These are phyloP conservation scores for Mycocentrospora acerina DNA, from an alignment of 2,329 filamentous ascomycete species.

Conservation along the genomic window DNA sequence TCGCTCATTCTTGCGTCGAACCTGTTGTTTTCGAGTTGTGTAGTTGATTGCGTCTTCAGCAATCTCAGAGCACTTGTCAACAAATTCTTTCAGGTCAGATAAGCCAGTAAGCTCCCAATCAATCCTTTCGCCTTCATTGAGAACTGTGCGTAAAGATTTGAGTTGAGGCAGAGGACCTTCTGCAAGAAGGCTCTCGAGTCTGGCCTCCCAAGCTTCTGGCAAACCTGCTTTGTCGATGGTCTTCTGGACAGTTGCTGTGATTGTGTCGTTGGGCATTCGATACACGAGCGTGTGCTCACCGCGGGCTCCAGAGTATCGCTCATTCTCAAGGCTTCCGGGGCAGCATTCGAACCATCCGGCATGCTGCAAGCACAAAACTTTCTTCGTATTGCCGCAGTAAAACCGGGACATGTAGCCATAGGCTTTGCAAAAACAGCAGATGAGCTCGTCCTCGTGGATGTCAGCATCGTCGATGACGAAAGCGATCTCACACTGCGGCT, in stretches of 20 bases:
- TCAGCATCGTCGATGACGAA: slow-evolving; percentile 60
- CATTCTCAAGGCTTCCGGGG: slow-evolving; percentile 59
- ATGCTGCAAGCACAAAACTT: slow-evolving; percentile 79
- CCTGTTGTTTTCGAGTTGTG: slow-evolving; percentile 96
- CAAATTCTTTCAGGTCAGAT: slow-evolving; percentile 79
- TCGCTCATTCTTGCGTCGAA: slow-evolving; percentile 91
- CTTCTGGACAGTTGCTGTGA: slow-evolving; percentile 68
- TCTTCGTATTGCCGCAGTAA: slow-evolving; percentile 78
- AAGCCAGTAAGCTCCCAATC: slow-evolving; percentile 85
- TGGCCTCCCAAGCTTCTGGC: slow-evolving; percentile 87
- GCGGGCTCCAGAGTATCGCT: slow-evolving; percentile 60
- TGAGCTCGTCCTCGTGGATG: slow-evolving; percentile 87
- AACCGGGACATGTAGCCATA: slow-evolving; percentile 91
- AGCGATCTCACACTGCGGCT: slow-evolving; percentile 30
- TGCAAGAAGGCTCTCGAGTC: slow-evolving; percentile 80
- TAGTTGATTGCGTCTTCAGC: slow-evolving; percentile 96
- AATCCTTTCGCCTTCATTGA: slow-evolving; percentile 95
- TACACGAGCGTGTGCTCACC: slow-evolving; percentile 72
- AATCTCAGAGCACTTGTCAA: slow-evolving; percentile 96
- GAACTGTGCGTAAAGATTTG: slow-evolving; percentile 78
- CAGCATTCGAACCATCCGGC: slow-evolving; percentile 82
- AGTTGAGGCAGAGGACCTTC: slow-evolving; percentile 83
- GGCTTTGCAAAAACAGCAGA: slow-evolving; percentile 87
- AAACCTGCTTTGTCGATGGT: slow-evolving; percentile 82
- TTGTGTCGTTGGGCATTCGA: slow-evolving; percentile 71